Evolutionary conservation across 2,329 filamentous ascomycete genomes (phyloP).

Genomic region (Xylariales sp.): DNA sequence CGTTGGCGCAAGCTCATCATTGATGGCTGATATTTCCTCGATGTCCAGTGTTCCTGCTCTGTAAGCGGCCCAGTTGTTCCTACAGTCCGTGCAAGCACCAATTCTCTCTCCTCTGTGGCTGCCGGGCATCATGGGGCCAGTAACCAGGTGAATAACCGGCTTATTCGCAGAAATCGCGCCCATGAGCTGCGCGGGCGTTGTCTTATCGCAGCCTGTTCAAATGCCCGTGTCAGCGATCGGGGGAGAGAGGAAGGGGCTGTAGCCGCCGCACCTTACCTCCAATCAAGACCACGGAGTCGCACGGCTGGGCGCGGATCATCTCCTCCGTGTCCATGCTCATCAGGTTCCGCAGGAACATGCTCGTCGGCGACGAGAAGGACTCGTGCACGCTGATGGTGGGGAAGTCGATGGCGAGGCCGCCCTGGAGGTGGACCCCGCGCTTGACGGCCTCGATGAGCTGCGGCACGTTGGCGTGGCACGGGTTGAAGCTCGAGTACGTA

Average conservation of each 20-base stretch:
- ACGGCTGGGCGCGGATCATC: conserved; percentile 69
- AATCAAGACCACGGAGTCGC: conserved; percentile 64
- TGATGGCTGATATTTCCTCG: conserved; percentile 66
- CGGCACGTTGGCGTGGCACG: conserved; percentile 68
- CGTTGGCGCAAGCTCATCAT: conserved; percentile 69
- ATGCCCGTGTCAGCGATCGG: too few species aligned
- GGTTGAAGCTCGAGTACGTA: conserved; percentile 69
- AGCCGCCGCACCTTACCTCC: too few species aligned
- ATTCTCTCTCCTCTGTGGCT: conserved; percentile 60
- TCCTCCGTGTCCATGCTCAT: conserved; percentile 81
- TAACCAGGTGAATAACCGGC: conserved; percentile 63
- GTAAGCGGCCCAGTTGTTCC: conserved; percentile 69
- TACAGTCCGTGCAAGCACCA: conserved; percentile 71
- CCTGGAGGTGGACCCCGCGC: conserved; percentile 61
- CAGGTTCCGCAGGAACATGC: conserved; percentile 70
- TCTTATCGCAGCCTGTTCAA: conserved; percentile 77
- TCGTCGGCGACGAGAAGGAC: conserved; percentile 65
- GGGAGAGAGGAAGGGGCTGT: too few species aligned
- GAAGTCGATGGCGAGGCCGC: conserved; percentile 67
- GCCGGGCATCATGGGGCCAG: conserved; percentile 72
- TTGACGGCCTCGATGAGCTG: conserved; percentile 69
- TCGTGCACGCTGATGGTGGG: conserved; percentile 71
- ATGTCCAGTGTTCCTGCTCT: conserved; percentile 63
- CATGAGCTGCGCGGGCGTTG: conserved; percentile 70
- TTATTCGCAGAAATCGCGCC: conserved; percentile 72